Evolutionary conservation across 78 protist species (phyloP).

Genomic region (Pigoraptor vietnamica): DNA sequence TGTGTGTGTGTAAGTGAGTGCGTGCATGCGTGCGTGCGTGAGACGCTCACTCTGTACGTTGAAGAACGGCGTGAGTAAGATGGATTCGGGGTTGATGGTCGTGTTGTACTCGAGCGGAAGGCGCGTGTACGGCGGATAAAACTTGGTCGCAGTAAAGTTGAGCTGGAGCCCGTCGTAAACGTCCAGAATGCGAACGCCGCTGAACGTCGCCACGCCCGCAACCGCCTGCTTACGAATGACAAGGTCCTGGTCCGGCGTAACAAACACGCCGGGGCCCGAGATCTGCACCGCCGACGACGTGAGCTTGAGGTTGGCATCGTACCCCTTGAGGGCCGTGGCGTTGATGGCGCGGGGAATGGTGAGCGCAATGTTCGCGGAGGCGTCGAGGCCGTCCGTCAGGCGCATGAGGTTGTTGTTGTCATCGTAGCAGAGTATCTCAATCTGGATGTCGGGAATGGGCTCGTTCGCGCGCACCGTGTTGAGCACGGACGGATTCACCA

Average conservation of each 20-base stretch:
- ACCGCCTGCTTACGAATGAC: not conserved
- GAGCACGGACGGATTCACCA: not conserved
- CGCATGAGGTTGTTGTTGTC: not conserved
- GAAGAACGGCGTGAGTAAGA: not conserved
- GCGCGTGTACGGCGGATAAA: not conserved
- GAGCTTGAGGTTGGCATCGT: not conserved
- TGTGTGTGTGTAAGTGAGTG: not conserved
- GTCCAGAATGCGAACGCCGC: not conserved
- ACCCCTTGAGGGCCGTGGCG: not conserved
- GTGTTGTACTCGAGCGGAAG: not conserved
- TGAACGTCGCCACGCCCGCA: not conserved
- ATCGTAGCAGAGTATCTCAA: not conserved
- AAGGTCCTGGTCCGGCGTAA: not conserved
- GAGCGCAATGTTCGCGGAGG: not conserved
- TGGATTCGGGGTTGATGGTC: not conserved
- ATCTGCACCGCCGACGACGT: not conserved
- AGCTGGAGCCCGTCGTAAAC: not conserved
- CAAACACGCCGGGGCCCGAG: not conserved
- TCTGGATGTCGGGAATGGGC: not conserved
- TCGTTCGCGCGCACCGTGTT: not conserved
- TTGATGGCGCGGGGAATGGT: not conserved
- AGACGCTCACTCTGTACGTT: not conserved
- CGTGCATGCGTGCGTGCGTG: too few relatives aligned
- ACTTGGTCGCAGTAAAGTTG: not conserved
- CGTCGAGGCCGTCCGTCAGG: not conserved